phyloP scores from a whole-genome alignment of 208 protist species.

The Acanthamoeba lenticulata region DNA sequence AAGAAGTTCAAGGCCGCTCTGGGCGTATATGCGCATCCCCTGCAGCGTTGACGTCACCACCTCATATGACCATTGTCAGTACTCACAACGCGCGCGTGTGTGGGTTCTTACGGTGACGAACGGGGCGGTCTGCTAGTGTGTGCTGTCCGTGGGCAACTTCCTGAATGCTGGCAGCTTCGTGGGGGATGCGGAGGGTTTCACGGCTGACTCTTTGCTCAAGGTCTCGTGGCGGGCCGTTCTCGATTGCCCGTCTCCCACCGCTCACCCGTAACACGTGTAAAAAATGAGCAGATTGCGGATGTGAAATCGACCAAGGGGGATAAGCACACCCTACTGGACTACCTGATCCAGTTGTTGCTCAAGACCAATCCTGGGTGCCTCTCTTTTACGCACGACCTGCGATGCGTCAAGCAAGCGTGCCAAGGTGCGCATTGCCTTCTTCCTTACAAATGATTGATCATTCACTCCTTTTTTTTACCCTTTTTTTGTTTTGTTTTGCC shows the following conservation, averaged over 20 bases:
- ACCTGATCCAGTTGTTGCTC: neutral
- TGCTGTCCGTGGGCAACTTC: constrained; percentile 18
- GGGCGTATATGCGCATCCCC: neutral
- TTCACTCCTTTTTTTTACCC: no score
- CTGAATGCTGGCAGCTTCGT: constrained; percentile 58
- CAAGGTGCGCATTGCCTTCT: neutral
- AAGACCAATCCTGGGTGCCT: neutral
- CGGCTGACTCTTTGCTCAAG: constrained; percentile 31
- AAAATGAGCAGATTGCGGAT: neutral
- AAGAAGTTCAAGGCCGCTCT: constrained; percentile 43
- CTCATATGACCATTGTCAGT: no score
- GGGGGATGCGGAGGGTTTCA: constrained; percentile 50
- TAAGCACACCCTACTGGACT: constrained; percentile 15
- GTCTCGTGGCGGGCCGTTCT: neutral
- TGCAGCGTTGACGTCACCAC: no score
- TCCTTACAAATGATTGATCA: no score
- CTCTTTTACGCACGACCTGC: neutral
- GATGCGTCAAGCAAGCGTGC: neutral
- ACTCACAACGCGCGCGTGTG: no score
- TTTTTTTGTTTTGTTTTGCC: no score
- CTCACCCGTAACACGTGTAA: neutral
- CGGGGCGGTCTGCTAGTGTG: constrained; percentile 22
- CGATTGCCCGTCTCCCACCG: neutral
- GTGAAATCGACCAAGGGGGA: constrained; percentile 34
- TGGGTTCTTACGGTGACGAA: no score